Evolutionary conservation across 2,329 filamentous ascomycete species (phyloP).

Genomic region (Alternaria burnsii): DNA sequence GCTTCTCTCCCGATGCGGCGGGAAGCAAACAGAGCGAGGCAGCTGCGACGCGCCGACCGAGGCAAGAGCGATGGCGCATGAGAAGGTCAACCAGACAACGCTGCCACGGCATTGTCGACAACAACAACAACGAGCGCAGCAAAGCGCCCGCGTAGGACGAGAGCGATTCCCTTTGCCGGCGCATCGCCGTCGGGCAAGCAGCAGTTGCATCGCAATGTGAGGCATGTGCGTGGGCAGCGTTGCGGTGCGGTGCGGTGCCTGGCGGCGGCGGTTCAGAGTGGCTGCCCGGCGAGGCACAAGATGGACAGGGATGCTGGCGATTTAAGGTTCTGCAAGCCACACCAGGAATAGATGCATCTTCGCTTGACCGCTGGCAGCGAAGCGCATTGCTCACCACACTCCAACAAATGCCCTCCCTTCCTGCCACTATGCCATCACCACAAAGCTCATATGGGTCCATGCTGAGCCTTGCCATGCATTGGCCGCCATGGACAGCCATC

Average conservation of each 20-base stretch:
- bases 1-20: conserved; percentile 28
- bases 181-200: conserved; percentile 19
- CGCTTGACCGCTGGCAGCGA: conserved; percentile 32
- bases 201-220: neutral
- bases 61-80: conserved; percentile 28
- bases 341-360: conserved; percentile 48
- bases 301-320: conserved; percentile 37
- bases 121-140: conserved; percentile 10
- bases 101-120: conserved; percentile 13
- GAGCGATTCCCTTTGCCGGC: conserved; percentile 28
- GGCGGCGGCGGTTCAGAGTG: conserved; percentile 33
- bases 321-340: conserved; percentile 53
- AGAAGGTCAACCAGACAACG: conserved; percentile 15
- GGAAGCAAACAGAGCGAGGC: conserved; percentile 28
- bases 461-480: conserved; percentile 37
- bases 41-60: conserved; percentile 18
- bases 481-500: conserved; percentile 33
- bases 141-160: conserved; percentile 34
- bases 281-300: conserved; percentile 40
- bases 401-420: conserved; percentile 36
- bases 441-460: conserved; percentile 30
- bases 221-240: conserved; percentile 14
- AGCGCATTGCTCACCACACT: conserved; percentile 45
- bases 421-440: conserved; percentile 30
- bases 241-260: conserved; percentile 36